Base-by-base conservation (phyloP, 2,329 filamentous ascomycete species). In the Aureobasidium vineae region DNA sequence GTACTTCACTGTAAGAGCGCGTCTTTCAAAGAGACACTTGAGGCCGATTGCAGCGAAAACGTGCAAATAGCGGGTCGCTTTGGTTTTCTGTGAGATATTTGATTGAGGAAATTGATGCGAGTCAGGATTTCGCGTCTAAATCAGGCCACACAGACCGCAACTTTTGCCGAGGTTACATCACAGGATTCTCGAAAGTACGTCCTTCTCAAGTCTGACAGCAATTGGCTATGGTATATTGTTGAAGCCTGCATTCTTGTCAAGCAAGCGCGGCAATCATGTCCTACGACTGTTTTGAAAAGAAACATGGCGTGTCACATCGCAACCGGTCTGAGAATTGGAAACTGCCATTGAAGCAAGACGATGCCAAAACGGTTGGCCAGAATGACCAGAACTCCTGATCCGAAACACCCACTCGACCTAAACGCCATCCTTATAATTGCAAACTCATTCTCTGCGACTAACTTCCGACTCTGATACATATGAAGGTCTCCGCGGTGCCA, bases 21-120 rank as follows among this genome's bases (percentile, higher is more conserved):
- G 43, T 33, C 16, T 36, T 19, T 3, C n/a, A 61, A 15, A 16
- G 26, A 23, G 40, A 31, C 56, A 21, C n/a, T 41, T 23, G 26
- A 19, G 57, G 19, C 13, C 15, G 11, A 26, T 26, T 26, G 36
- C 43, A 38, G 28, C 41, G 38, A 26, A 60, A 23, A 38, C 5
- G 31, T 36, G 41, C 11, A 38, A 38, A 31, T 33, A 2, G 57
- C 57, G 41, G 57, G 38, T 49, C 31, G 33, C 28, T 49, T 47
- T 61, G 11, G 19, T 23, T 49, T 36, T 60, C 56, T 61, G 57
- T 47, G 13, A 49, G 57, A 61, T 61, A 11, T 61, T 61, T 61
- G 43, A 61, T 61, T 61, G 57, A 61, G 57, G 57, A 63, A 63
- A 63, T 63, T 63, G 59, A 36, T 52, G 45, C 57, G 59, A 63